phyloP scores from a whole-genome alignment of 345 rosid genomes.

The Syzygium jambos region DNA sequence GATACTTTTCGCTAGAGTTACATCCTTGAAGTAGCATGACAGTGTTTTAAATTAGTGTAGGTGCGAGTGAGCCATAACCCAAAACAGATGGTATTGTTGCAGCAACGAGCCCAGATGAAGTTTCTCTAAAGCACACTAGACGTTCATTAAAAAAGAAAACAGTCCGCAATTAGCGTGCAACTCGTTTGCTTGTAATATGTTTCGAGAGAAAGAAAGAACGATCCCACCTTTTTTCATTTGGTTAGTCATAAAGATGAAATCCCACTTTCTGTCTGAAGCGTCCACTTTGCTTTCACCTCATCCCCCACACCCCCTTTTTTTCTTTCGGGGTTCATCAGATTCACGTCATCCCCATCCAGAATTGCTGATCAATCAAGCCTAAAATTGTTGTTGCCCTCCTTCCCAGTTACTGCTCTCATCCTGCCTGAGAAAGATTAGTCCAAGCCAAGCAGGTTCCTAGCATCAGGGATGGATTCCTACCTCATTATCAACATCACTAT shows the following conservation, averaged over 20 bases:
- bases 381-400: neutral
- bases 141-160: neutral
- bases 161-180: neutral
- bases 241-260: neutral
- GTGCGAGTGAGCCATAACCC: neutral
- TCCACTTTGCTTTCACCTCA: neutral
- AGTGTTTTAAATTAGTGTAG: neutral
- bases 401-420: neutral
- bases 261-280: neutral
- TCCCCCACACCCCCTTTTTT: neutral
- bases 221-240: neutral
- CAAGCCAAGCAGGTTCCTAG: neutral
- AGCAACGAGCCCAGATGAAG: neutral
- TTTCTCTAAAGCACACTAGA: neutral
- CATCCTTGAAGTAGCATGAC: neutral
- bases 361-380: neutral
- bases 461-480: neutral
- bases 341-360: neutral
- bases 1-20: neutral
- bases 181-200: neutral
- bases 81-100: too few species aligned
- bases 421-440: neutral
- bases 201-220: neutral
- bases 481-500: neutral
- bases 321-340: neutral